These are phyloP conservation scores for Seiridium cupressi DNA, from an alignment of 2,329 filamentous ascomycete species.

Conservation along the genomic window DNA sequence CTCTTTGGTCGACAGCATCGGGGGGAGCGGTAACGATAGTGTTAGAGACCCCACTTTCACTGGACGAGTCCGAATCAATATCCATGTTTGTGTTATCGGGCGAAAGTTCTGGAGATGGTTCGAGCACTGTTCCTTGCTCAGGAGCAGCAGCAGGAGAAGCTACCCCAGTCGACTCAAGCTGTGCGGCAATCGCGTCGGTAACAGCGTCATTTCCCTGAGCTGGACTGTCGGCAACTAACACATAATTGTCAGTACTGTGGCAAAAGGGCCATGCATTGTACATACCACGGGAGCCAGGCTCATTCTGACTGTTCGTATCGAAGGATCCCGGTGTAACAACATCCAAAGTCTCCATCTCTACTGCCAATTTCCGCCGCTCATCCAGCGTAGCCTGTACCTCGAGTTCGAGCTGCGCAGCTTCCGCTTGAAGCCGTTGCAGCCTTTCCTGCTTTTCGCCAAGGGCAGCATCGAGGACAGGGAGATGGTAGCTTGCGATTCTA, in stretches of 20 bases:
- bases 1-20: not conserved
- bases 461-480: constrained; percentile 35
- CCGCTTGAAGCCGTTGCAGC: constrained; percentile 43
- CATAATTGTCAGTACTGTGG: not conserved
- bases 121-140: not conserved
- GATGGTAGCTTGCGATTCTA: constrained; percentile 35
- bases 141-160: not conserved
- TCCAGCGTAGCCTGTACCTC: constrained; percentile 38
- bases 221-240: not conserved
- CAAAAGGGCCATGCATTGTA: not conserved
- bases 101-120: not conserved
- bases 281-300: not conserved
- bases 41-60: not conserved
- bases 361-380: constrained; percentile 27
- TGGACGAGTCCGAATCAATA: constrained; percentile 8
- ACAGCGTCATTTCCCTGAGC: not conserved
- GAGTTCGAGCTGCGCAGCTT: constrained; percentile 45
- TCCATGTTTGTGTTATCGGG: constrained; percentile 11
- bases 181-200: not conserved
- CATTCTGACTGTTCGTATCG: not conserved
- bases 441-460: constrained; percentile 45
- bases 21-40: not conserved
- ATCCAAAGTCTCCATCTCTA: constrained; percentile 7
- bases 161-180: not conserved
- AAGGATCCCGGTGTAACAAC: not conserved